Evolutionary conservation across 305 asterid species (phyloP).

Genomic region (Rubia balearica): DNA sequence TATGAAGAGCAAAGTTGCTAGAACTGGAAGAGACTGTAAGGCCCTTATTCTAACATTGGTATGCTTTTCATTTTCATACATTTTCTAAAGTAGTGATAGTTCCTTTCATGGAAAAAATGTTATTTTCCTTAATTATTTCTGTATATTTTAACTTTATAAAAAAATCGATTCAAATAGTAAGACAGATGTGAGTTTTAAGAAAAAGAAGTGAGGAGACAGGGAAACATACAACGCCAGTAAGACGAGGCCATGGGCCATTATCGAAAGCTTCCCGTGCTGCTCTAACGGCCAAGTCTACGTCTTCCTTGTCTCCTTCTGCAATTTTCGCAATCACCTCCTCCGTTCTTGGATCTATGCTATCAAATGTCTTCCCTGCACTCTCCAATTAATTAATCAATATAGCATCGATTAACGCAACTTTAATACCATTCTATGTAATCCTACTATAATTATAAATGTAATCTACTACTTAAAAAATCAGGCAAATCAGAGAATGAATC

Average conservation of each 20-base stretch:
- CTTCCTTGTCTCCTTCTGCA: slow-evolving; percentile 38
- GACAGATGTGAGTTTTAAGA: background rate
- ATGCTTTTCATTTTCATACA: too few species aligned
- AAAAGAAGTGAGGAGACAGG: background rate
- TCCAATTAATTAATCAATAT: background rate
- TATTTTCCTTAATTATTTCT: too few species aligned
- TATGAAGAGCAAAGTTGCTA: too few species aligned
- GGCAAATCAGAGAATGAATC: background rate
- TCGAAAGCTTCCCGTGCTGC: slow-evolving; percentile 50
- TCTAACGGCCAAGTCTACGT: slow-evolving; percentile 35
- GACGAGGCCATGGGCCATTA: slow-evolving; percentile 47
- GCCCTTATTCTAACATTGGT: too few species aligned
- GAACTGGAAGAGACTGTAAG: too few species aligned
- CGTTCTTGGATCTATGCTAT: slow-evolving; percentile 35
- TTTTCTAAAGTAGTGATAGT: too few species aligned
- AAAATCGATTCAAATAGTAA: too few species aligned
- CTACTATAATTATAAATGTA: background rate
- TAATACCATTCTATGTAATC: background rate
- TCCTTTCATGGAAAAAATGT: too few species aligned
- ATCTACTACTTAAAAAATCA: background rate
- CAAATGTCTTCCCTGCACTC: slow-evolving; percentile 27
- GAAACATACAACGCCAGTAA: slow-evolving; percentile 30
- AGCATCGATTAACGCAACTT: background rate
- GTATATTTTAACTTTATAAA: too few species aligned
- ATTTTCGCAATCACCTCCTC: slow-evolving; percentile 33